phyloP scores from a whole-genome alignment of 2,329 filamentous ascomycete species.

The Ascochyta pisi region DNA sequence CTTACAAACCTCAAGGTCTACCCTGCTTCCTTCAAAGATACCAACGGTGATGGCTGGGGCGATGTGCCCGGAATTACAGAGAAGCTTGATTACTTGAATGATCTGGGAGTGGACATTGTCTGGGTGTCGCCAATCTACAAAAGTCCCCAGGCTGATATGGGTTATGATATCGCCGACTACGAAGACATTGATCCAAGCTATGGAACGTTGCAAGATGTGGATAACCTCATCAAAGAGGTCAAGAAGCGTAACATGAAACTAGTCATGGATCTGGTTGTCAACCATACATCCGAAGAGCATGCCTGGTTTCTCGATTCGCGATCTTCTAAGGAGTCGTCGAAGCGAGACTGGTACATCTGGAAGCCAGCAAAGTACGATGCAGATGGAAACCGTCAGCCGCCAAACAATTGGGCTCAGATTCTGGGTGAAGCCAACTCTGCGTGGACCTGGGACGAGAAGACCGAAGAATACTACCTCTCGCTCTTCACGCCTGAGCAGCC shows the following conservation, averaged over 20 bases:
- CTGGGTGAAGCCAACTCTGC: constrained; percentile 62
- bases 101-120: constrained; percentile 52
- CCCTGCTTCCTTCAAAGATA: constrained; percentile 66
- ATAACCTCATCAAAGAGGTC: constrained; percentile 46
- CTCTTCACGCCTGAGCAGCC: constrained; percentile 79
- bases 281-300: constrained; percentile 55
- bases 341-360: constrained; percentile 66
- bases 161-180: constrained; percentile 52
- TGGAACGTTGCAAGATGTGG: constrained; percentile 49
- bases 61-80: constrained; percentile 65
- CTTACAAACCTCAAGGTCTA: constrained; percentile 54
- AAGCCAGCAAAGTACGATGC: constrained; percentile 52
- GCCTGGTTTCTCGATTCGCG: constrained; percentile 65
- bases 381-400: constrained; percentile 70
- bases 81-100: constrained; percentile 62
- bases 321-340: constrained; percentile 54
- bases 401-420: constrained; percentile 74
- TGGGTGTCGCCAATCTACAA: constrained; percentile 54
- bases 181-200: constrained; percentile 49
- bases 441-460: constrained; percentile 75
- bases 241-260: constrained; percentile 49
- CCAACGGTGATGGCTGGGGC: constrained; percentile 62
- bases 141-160: constrained; percentile 54
- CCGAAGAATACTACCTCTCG: constrained; percentile 77
- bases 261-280: constrained; percentile 52